Percentiles rank a stretch among this genome's conserved stretches.
Evolutionary conservation across 192 early-diverging fungal genomes (phyloP).

Genomic region (Mortierella antarctica): DNA sequence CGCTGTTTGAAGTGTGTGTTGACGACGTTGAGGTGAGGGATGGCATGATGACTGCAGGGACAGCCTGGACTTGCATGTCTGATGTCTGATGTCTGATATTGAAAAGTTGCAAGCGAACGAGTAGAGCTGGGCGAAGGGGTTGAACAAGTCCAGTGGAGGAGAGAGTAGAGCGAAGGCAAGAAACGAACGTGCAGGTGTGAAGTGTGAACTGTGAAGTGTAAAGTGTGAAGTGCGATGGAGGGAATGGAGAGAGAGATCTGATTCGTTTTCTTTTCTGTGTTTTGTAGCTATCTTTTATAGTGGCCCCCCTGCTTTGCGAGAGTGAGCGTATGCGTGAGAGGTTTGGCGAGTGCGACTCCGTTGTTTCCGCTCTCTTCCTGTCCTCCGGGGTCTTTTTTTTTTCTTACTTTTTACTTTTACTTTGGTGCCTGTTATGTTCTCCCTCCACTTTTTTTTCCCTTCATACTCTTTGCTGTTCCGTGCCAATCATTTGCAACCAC

Average conservation of each 20-base stretch:
- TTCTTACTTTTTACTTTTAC: background rate
- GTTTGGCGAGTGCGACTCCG: background rate
- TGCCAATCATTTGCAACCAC: too few species aligned
- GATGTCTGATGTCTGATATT: background rate
- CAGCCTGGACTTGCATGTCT: constrained; percentile 32
- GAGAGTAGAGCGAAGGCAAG: background rate
- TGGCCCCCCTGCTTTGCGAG: too few species aligned
- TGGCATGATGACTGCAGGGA: constrained; percentile 12
- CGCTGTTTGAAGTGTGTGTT: constrained; percentile 6
- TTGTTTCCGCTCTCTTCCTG: background rate
- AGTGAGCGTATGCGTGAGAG: background rate
- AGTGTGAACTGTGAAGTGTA: background rate
- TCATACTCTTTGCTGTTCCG: too few species aligned
- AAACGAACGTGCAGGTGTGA: background rate
- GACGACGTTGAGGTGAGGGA: constrained; percentile 7
- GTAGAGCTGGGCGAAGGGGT: too few species aligned
- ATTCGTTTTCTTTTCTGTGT: too few species aligned
- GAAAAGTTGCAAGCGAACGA: background rate
- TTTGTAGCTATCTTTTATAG: too few species aligned
- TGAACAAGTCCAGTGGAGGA: background rate
- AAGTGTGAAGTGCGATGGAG: background rate
- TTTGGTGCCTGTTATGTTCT: background rate
- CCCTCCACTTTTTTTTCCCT: background rate
- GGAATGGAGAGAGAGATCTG: background rate
- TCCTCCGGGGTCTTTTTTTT: background rate